Percentiles rank a stretch among this genome's conserved stretches.
Conservation (phyloP, 306 rosid genomes). For the Gastrolobium bilobum region DNA sequence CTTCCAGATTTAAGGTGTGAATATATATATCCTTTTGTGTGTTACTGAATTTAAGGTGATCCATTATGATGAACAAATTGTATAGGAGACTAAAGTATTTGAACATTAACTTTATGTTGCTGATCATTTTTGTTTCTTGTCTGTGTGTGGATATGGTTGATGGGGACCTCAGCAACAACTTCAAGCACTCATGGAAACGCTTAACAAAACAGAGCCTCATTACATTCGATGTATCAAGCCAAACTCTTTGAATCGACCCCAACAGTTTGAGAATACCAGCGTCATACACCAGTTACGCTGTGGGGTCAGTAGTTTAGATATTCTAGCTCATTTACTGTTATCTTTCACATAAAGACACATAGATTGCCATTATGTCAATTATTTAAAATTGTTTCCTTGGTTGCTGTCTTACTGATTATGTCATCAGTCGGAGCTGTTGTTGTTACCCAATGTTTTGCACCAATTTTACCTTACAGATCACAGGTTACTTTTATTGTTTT, state of each 20-base stretch:
- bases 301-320: conserved; percentile 72
- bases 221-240: conserved; percentile 93
- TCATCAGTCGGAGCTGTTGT: background rate
- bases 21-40: background rate
- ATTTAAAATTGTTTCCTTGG: background rate
- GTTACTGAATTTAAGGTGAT: conserved; percentile 38
- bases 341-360: background rate
- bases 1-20: conserved; percentile 86
- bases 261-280: conserved; percentile 81
- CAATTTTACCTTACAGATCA: conserved; percentile 11
- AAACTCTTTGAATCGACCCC: conserved; percentile 81
- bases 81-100: conserved; percentile 26
- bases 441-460: background rate
- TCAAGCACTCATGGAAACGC: conserved; percentile 90
- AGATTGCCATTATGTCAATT: conserved; percentile 28
- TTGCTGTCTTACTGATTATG: background rate
- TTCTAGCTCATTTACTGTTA: conserved; percentile 38
- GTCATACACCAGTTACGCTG: conserved; percentile 88
- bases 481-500: conserved; percentile 30
- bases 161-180: conserved; percentile 80
- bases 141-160: conserved; percentile 5
- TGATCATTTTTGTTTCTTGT: conserved; percentile 24
- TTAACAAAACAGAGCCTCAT: conserved; percentile 85
- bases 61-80: background rate
- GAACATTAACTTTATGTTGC: conserved; percentile 33